Evolutionary conservation across 352 stramenopile species (phyloP).

Genomic region (Phytophthora gonapodyides): DNA sequence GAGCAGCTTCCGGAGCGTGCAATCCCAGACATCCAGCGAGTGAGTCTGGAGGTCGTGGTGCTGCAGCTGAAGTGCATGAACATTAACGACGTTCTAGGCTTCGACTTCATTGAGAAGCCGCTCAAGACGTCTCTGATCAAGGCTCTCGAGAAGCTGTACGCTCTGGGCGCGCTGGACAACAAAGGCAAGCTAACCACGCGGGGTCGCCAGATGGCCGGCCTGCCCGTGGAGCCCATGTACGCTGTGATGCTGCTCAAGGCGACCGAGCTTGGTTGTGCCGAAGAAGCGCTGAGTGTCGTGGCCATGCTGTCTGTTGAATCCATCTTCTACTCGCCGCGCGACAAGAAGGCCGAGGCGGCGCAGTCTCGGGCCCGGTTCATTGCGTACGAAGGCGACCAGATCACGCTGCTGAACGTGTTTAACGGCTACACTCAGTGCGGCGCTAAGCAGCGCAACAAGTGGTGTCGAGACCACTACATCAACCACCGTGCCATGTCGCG

Average conservation of each 20-base stretch:
- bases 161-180: constrained; percentile 67
- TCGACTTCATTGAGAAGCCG: constrained; percentile 90
- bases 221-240: constrained; percentile 90
- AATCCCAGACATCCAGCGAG: constrained; percentile 85
- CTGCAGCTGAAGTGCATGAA: constrained; percentile 88
- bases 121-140: constrained; percentile 76
- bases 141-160: constrained; percentile 85
- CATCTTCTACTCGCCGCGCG: constrained; percentile 86
- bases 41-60: constrained; percentile 85
- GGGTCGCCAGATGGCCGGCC: constrained; percentile 83
- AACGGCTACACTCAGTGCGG: constrained; percentile 76
- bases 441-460: constrained; percentile 84
- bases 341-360: constrained; percentile 85
- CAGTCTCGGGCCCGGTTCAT: constrained; percentile 80
- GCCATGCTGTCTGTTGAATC: constrained; percentile 91
- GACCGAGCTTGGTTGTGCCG: constrained; percentile 73
- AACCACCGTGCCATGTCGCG: constrained; percentile 83
- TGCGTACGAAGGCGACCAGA: constrained; percentile 84
- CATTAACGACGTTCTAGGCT: constrained; percentile 83
- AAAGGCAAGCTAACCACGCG: constrained; percentile 68
- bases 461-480: constrained; percentile 88
- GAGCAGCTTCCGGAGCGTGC: constrained; percentile 77
- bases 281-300: constrained; percentile 87
- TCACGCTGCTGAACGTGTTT: constrained; percentile 86
- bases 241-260: constrained; percentile 88